Evolutionary conservation across 192 early-diverging fungal species (phyloP).

Genomic region (Gryganskiella cystojenkinii): DNA sequence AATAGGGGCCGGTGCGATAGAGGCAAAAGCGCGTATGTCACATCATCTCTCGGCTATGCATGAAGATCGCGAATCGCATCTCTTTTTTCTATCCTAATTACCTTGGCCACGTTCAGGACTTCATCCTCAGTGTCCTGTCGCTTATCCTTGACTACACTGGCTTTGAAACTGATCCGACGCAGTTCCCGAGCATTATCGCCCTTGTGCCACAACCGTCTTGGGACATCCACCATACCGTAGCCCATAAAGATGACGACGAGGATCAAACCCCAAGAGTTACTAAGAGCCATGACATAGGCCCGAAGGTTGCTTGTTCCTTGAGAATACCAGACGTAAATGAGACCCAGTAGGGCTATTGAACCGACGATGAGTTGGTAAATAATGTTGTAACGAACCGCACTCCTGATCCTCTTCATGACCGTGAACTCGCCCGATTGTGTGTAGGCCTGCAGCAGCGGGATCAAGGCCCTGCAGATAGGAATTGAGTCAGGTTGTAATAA

Average conservation of each 20-base stretch:
- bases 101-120: conserved; percentile 60
- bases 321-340: conserved; percentile 72
- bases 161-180: conserved; percentile 71
- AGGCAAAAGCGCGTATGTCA: background rate
- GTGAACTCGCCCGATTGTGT: conserved; percentile 90
- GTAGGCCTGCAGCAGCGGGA: conserved; percentile 88
- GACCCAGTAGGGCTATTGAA: conserved; percentile 71
- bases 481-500: conserved; percentile 24
- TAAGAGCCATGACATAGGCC: conserved; percentile 89
- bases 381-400: conserved; percentile 83
- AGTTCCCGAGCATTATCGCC: conserved; percentile 72
- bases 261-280: conserved; percentile 94
- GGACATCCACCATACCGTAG: conserved; percentile 92
- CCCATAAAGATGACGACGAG: conserved; percentile 92
- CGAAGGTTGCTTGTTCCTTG: conserved; percentile 70
- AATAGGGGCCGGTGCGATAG: background rate
- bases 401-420: conserved; percentile 71
- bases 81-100: background rate
- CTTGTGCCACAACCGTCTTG: conserved; percentile 84
- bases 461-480: conserved; percentile 62
- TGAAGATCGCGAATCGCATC: too few species aligned
- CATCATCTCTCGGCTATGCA: background rate
- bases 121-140: conserved; percentile 87
- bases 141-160: conserved; percentile 81
- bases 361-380: conserved; percentile 82